phyloP scores from a whole-genome alignment of 148 eudicot species.

The Rhododendron griersonianum region DNA sequence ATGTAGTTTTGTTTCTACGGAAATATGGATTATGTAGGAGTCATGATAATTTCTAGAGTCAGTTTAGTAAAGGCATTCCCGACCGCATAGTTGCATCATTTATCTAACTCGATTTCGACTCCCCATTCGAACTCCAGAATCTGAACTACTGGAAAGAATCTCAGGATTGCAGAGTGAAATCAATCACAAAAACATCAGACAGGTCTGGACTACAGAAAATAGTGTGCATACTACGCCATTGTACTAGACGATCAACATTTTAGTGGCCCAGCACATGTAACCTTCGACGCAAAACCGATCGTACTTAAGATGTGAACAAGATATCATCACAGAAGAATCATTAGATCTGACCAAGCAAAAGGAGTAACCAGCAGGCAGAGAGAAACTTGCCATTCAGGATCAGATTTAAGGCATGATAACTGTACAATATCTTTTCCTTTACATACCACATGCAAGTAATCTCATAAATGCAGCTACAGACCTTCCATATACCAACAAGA shows the following conservation, averaged over 20 bases:
- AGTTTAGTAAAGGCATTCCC: not conserved
- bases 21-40: not conserved
- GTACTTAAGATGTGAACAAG: not conserved
- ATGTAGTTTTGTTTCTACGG: not conserved
- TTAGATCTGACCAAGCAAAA: not conserved
- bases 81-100: not conserved
- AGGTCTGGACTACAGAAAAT: not conserved
- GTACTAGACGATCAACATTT: not conserved
- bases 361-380: not conserved
- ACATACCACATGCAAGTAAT: not conserved
- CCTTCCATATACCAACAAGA: not conserved
- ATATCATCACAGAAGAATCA: not conserved
- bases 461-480: not conserved
- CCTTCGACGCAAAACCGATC: not conserved
- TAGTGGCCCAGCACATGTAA: not conserved
- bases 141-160: not conserved
- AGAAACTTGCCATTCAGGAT: not conserved
- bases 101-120: not conserved
- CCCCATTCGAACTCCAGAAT: not conserved
- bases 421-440: not conserved
- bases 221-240: not conserved
- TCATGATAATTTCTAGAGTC: not conserved
- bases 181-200: not conserved
- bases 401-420: not conserved
- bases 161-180: not conserved